Evolutionary conservation across 108 stramenopile species (phyloP).

Genomic region (Nitzschia sp.): DNA sequence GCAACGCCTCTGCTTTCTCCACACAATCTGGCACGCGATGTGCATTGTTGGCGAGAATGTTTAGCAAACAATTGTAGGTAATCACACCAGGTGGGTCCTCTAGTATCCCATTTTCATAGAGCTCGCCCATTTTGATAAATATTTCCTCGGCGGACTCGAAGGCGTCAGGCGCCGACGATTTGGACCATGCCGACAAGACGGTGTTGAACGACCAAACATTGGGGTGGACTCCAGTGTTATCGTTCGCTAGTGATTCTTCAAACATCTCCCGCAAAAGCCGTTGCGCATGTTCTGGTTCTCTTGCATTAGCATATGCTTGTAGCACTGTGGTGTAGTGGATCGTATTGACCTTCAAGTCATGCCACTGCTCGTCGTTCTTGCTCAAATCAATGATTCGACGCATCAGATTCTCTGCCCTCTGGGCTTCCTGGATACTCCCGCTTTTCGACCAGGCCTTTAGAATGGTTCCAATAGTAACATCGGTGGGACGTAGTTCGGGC

Average conservation of each 20-base stretch:
- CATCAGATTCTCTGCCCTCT: conserved; percentile 23
- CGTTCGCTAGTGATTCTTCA: conserved; percentile 20
- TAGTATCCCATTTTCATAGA: conserved; percentile 10
- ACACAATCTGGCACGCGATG: conserved; percentile 17
- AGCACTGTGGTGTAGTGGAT: conserved; percentile 34
- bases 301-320: conserved; percentile 32
- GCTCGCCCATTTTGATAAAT: conserved; percentile 24
- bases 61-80: conserved; percentile 42
- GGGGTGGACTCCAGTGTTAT: conserved; percentile 15
- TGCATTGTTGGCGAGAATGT: conserved; percentile 18
- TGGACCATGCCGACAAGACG: conserved; percentile 36
- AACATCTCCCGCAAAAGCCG: conserved; percentile 35
- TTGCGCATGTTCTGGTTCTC: conserved; percentile 20
- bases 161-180: conserved; percentile 8
- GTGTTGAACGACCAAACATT: conserved; percentile 38
- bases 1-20: conserved; percentile 8
- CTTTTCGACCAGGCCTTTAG: conserved; percentile 25
- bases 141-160: conserved; percentile 25
- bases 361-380: background rate
- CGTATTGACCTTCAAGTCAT: conserved; percentile 24
- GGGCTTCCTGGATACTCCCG: conserved; percentile 11
- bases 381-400: conserved; percentile 4
- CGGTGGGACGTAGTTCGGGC: conserved; percentile 17
- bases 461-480: conserved; percentile 28
- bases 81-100: conserved; percentile 22